Conservation (phyloP, 2,329 filamentous ascomycete species). For the Xylariomycetidae sp. region DNA sequence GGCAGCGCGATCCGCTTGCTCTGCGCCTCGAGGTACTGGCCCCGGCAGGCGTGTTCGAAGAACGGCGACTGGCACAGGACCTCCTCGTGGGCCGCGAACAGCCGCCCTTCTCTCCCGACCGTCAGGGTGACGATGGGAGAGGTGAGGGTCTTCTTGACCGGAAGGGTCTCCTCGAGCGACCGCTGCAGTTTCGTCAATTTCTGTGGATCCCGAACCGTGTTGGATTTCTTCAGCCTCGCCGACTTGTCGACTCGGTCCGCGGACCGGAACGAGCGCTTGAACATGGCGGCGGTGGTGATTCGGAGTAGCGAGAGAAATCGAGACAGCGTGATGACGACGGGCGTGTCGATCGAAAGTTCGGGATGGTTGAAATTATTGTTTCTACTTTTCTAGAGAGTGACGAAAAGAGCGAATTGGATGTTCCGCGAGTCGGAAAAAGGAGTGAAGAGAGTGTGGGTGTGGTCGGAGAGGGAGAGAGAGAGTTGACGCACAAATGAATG, state of each 20-base stretch:
- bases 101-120: constrained; percentile 76
- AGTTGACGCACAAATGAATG: constrained; percentile 36
- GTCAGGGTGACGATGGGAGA: constrained; percentile 82
- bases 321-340: constrained; percentile 24
- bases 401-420: constrained; percentile 43
- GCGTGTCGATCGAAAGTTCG: constrained; percentile 14
- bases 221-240: constrained; percentile 72
- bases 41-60: constrained; percentile 68
- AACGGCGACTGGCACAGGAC: constrained; percentile 82
- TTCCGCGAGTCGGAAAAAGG: constrained; percentile 22
- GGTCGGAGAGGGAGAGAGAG: constrained; percentile 34
- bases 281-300: constrained; percentile 58
- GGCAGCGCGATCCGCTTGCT: constrained; percentile 72
- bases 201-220: constrained; percentile 61
- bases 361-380: constrained; percentile 20
- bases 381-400: constrained; percentile 40
- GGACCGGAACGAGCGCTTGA: constrained; percentile 85
- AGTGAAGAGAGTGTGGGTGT: constrained; percentile 30
- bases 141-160: constrained; percentile 32
- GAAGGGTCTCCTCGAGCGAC: constrained; percentile 56
- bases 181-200: constrained; percentile 83
- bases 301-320: constrained; percentile 26
- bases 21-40: constrained; percentile 68
- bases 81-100: constrained; percentile 95
- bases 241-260: constrained; percentile 87